Percentiles rank a stretch among this genome's conserved stretches.
These are phyloP conservation scores for Apiospora koreana DNA, from an alignment of 2,329 filamentous ascomycete genomes.

Conservation along the genomic window DNA sequence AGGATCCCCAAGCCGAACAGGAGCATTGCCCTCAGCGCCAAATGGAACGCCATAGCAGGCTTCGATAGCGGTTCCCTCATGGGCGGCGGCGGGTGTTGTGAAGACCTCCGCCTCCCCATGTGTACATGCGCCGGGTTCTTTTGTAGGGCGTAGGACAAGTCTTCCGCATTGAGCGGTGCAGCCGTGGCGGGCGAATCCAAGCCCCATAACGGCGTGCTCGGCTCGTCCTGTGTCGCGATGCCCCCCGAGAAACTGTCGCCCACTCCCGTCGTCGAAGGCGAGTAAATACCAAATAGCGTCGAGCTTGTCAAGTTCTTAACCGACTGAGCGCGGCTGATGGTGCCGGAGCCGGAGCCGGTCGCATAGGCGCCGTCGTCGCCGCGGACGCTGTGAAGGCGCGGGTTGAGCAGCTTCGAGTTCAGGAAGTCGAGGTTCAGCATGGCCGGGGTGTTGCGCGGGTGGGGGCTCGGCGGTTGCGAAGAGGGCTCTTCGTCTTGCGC, in stretches of 20 bases:
- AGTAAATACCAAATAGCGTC: constrained; percentile 91
- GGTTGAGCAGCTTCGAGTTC: constrained; percentile 33
- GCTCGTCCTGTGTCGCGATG: constrained; percentile 41
- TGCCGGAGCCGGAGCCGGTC: constrained; percentile 34
- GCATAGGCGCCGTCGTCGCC: constrained; percentile 18
- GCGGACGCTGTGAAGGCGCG: constrained; percentile 24
- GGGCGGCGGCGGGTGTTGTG: constrained; percentile 26
- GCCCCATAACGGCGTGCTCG: constrained; percentile 71
- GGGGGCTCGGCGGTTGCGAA: constrained; percentile 32
- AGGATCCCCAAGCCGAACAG: constrained; percentile 79
- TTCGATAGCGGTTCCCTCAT: constrained; percentile 25
- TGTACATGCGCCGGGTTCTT: constrained; percentile 13
- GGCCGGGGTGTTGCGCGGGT: constrained; percentile 50
- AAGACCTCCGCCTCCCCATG: constrained; percentile 32
- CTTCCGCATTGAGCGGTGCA: constrained; percentile 39
- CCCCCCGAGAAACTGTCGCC: constrained; percentile 19
- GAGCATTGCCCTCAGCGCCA: constrained; percentile 59
- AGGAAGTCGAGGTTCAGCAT: constrained; percentile 36
- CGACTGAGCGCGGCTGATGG: constrained; percentile 71
- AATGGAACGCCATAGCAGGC: constrained; percentile 44
- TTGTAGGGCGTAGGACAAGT: constrained; percentile 26
- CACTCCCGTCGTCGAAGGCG: constrained; percentile 55
- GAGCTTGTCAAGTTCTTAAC: constrained; percentile 85
- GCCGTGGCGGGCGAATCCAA: constrained; percentile 62
- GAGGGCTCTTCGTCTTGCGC: constrained; percentile 42